phyloP scores from a whole-genome alignment of 768 basidiomycete species.

The Tephrocybe sp. region DNA sequence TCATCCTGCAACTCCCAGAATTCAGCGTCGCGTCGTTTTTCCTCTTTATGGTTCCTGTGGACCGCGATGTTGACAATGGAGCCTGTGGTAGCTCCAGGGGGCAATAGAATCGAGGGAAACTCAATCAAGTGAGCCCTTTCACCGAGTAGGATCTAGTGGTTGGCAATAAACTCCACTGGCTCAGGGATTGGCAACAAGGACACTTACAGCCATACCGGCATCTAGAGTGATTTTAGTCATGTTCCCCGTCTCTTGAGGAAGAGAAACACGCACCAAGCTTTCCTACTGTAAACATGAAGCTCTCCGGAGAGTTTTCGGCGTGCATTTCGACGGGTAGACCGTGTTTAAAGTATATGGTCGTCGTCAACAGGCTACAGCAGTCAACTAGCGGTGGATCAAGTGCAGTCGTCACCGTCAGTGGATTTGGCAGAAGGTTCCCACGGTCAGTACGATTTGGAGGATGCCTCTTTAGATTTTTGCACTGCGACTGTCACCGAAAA shows the following conservation, averaged over 20 bases:
- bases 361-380: conserved; percentile 8
- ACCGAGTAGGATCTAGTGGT: conserved; percentile 79
- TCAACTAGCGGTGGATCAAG: background rate
- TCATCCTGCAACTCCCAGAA: conserved; percentile 85
- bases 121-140: conserved; percentile 96
- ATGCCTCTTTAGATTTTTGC: background rate
- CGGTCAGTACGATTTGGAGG: conserved; percentile 4
- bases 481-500: conserved; percentile 19
- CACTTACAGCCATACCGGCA: conserved; percentile 88
- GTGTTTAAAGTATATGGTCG: conserved; percentile 4
- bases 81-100: conserved; percentile 88
- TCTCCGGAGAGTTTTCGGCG: conserved; percentile 46
- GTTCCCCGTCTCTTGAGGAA: background rate
- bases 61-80: conserved; percentile 98
- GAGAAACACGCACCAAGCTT: conserved; percentile 75
- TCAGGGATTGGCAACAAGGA: background rate
- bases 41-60: conserved; percentile 82
- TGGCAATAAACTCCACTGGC: conserved; percentile 7
- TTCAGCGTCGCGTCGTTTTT: conserved; percentile 75
- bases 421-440: conserved; percentile 11
- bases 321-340: conserved; percentile 21
- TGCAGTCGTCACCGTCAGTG: background rate
- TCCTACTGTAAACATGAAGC: conserved; percentile 91
- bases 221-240: conserved; percentile 44
- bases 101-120: conserved; percentile 93